phyloP scores from a whole-genome alignment of 352 stramenopile genomes.

The Phytopythium aichiense region DNA sequence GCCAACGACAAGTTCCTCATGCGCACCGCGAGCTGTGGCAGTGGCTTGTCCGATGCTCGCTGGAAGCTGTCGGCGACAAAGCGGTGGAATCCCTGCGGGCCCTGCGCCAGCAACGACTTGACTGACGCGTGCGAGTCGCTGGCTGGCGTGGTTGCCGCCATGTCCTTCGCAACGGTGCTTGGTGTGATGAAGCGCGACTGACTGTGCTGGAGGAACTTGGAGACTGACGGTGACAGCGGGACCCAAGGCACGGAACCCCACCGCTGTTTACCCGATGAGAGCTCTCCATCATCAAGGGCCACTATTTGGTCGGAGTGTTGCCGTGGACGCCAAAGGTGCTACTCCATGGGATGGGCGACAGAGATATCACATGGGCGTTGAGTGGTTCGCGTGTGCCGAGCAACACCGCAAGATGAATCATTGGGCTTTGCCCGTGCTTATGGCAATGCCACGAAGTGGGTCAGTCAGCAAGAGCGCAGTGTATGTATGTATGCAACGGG shows the following conservation, averaged over 20 bases:
- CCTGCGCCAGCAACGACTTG: constrained; percentile 20
- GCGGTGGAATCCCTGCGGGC: constrained; percentile 29
- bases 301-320: constrained; percentile 2
- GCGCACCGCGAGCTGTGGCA: constrained; percentile 41
- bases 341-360: neutral
- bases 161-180: neutral
- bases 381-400: neutral
- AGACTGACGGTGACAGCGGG: neutral
- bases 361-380: neutral
- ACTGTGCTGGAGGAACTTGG: neutral
- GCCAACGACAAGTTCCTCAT: constrained; percentile 29
- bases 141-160: neutral
- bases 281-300: constrained; percentile 2
- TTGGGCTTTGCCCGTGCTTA: neutral
- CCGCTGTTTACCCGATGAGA: neutral
- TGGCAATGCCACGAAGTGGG: neutral
- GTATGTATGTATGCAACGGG: no score
- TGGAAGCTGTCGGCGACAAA: constrained; percentile 25
- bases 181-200: neutral
- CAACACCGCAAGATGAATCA: no score
- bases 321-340: neutral
- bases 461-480: no score
- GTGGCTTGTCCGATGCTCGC: constrained; percentile 18
- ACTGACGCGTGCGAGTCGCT: constrained; percentile 10
- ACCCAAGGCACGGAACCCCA: neutral